Evolutionary conservation across 176 grass and related monocot species (phyloP).

Genomic region (Oryza nivara): DNA sequence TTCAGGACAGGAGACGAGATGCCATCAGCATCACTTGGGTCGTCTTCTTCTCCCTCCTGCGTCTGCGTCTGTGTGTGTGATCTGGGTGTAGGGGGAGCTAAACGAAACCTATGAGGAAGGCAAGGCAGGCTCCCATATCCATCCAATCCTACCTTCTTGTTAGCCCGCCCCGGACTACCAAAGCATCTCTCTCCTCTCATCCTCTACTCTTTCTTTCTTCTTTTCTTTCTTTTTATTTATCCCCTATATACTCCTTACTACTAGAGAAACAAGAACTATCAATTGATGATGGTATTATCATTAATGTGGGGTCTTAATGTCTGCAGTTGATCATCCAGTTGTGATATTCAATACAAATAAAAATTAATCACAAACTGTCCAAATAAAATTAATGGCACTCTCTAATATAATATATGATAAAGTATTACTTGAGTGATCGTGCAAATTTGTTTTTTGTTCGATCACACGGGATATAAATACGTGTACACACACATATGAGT

Average conservation of each 20-base stretch:
- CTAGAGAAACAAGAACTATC: neutral
- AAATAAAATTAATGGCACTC: neutral
- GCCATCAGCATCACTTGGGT: slow-evolving; percentile 1
- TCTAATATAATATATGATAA: neutral
- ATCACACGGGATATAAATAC: no score
- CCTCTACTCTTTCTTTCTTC: neutral
- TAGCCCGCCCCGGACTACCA: neutral
- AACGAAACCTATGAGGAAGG: neutral
- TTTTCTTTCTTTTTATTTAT: neutral
- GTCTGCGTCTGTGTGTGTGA: neutral
- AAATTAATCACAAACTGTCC: neutral
- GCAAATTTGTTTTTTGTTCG: no score
- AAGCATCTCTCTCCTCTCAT: slow-evolving; percentile 23
- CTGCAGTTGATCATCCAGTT: neutral
- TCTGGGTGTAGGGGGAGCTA: neutral
- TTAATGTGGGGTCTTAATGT: neutral
- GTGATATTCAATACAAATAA: neutral
- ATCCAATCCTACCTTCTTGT: slow-evolving; percentile 1
- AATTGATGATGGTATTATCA: neutral
- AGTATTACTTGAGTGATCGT: neutral
- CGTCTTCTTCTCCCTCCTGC: neutral
- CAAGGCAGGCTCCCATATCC: neutral
- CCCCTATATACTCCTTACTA: no score
- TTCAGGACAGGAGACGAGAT: slow-evolving; percentile 19
- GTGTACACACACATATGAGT: no score